A percentile compares a stretch with the other conserved stretches of the same genome.
Conservation (phyloP, 1,284 basidiomycete genomes). For the Cutaneotrichosporon curvatum region DNA sequence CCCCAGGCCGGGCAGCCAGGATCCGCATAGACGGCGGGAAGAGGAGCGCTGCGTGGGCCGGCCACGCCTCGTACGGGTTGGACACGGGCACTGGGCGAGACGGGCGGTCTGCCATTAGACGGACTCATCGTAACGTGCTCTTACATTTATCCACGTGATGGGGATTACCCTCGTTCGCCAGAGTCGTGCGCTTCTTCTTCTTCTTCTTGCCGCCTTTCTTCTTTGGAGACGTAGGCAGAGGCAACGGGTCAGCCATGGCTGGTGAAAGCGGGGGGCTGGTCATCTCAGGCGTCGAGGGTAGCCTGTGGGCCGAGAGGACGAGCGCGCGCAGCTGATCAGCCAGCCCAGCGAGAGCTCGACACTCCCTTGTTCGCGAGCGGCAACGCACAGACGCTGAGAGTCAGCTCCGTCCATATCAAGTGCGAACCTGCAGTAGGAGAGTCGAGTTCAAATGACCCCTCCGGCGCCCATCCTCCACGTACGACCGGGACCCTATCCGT, state of each 20-base stretch:
- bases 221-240: not conserved
- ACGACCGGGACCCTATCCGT: slow-evolving; percentile 22
- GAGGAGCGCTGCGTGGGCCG: slow-evolving; percentile 31
- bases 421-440: slow-evolving; percentile 28
- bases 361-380: slow-evolving; percentile 22
- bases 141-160: slow-evolving; percentile 72
- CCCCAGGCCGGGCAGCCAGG: slow-evolving; percentile 19
- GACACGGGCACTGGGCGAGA: slow-evolving; percentile 25
- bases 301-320: slow-evolving; percentile 25
- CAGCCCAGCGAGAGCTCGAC: slow-evolving; percentile 26
- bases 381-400: slow-evolving; percentile 20
- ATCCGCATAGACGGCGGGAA: slow-evolving; percentile 40
- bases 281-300: slow-evolving; percentile 14
- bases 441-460: slow-evolving; percentile 45
- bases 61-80: slow-evolving; percentile 34
- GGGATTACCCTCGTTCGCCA: slow-evolving; percentile 81
- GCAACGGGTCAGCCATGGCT: not conserved
- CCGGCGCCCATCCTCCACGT: slow-evolving; percentile 41
- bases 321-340: slow-evolving; percentile 34
- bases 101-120: slow-evolving; percentile 36
- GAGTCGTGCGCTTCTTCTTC: slow-evolving; percentile 79
- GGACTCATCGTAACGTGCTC: slow-evolving; percentile 6
- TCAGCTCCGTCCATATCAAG: not conserved
- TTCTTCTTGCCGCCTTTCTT: slow-evolving; percentile 52
- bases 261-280: not conserved